These are phyloP conservation scores for Dorcoceras hygrometricum DNA, from an alignment of 257 asterid genomes.

Conservation along the genomic window DNA sequence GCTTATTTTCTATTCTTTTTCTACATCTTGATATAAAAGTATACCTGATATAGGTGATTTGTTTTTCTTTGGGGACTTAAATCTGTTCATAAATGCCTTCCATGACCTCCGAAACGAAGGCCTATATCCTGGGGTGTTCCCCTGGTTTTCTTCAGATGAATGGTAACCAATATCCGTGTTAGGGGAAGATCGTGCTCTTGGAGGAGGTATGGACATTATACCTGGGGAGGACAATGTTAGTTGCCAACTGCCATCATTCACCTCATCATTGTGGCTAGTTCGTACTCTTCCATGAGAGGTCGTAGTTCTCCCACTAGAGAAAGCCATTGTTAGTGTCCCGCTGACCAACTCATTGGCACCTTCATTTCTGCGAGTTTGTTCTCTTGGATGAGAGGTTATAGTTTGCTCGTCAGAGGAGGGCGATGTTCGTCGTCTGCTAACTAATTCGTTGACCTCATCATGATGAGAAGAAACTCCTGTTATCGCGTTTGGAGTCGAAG, in stretches of 20 bases:
- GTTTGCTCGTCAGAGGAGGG: background rate
- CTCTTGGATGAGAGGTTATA: background rate
- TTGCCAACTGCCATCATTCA: background rate
- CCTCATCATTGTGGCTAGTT: background rate
- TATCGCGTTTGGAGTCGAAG: background rate
- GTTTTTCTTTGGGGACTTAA: background rate
- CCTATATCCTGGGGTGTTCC: background rate
- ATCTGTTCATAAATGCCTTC: constrained; percentile 3
- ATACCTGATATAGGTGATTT: background rate
- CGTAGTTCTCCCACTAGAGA: background rate
- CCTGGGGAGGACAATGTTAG: background rate
- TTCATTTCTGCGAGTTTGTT: background rate
- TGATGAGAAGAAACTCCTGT: background rate
- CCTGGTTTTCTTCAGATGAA: background rate
- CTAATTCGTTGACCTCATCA: background rate
- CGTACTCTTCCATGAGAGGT: background rate
- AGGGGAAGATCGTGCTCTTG: background rate
- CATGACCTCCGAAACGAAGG: background rate
- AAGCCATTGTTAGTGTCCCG: background rate
- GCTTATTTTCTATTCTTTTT: background rate
- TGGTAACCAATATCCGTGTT: background rate
- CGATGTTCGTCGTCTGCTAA: background rate
- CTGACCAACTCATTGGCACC: background rate
- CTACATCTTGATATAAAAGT: background rate
- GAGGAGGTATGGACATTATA: background rate